Evolutionary conservation across 371 early-diverging fungal species (phyloP).

Genomic region (Globomyces sp.): DNA sequence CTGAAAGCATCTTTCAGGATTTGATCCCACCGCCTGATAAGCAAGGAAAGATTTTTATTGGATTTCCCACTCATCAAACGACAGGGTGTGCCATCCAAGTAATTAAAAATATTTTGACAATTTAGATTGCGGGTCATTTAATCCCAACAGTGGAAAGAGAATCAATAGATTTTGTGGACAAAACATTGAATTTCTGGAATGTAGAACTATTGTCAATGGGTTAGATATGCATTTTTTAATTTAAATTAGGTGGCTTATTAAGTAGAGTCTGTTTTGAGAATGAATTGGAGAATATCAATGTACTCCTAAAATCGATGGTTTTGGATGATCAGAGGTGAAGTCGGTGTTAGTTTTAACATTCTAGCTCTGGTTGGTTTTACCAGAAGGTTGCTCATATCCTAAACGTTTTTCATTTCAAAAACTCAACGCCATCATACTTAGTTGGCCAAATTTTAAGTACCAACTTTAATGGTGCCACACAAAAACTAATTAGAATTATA

Average conservation of each 20-base stretch:
- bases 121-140: slow-evolving; percentile 69
- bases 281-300: slow-evolving; percentile 54
- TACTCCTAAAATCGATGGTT: slow-evolving; percentile 26
- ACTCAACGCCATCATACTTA: slow-evolving; percentile 69
- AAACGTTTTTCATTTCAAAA: slow-evolving; percentile 63
- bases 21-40: slow-evolving; percentile 54
- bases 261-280: slow-evolving; percentile 77
- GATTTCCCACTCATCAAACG: slow-evolving; percentile 87
- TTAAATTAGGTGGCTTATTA: slow-evolving; percentile 55
- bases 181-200: slow-evolving; percentile 78
- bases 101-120: too few relatives aligned
- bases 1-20: slow-evolving; percentile 61
- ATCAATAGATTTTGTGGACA: slow-evolving; percentile 88
- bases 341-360: slow-evolving; percentile 27
- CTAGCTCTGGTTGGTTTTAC: slow-evolving; percentile 50
- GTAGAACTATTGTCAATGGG: slow-evolving; percentile 71
- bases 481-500: slow-evolving; percentile 54
- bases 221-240: background rate
- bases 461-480: slow-evolving; percentile 46
- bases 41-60: slow-evolving; percentile 87
- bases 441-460: slow-evolving; percentile 55
- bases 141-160: slow-evolving; percentile 93
- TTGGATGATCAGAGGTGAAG: slow-evolving; percentile 34
- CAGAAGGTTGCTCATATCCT: slow-evolving; percentile 72
- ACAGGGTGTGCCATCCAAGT: slow-evolving; percentile 77